Evolutionary conservation across 148 eudicot species (phyloP).

Genomic region (Heliamphora exappendiculata): DNA sequence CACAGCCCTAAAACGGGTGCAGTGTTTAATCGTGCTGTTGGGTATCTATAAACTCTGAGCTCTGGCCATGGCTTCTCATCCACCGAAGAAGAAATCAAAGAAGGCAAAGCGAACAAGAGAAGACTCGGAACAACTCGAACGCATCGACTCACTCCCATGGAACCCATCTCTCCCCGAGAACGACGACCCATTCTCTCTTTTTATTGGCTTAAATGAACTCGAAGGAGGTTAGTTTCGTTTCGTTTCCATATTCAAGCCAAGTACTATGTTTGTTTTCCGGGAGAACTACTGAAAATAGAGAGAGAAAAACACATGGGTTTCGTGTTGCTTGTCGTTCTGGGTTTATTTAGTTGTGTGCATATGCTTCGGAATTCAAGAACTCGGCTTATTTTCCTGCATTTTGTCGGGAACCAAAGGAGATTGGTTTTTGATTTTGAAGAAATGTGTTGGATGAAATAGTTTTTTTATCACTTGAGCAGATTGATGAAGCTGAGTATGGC

Average conservation of each 20-base stretch:
- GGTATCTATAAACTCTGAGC: not conserved
- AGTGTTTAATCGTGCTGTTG: too few relatives aligned
- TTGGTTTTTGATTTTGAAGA: not conserved
- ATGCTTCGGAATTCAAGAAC: not conserved
- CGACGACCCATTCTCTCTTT: conserved; percentile 48
- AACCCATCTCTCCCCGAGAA: conserved; percentile 38
- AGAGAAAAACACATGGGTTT: not conserved
- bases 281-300: not conserved
- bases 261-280: not conserved
- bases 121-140: conserved; percentile 37
- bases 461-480: conserved; percentile 78
- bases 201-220: conserved; percentile 38
- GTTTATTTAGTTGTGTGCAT: not conserved
- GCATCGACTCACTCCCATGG: conserved; percentile 56
- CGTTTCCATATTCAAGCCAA: not conserved
- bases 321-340: not conserved
- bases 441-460: conserved; percentile 32
- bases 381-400: not conserved
- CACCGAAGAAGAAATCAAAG: conserved; percentile 13
- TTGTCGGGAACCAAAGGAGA: not conserved
- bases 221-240: conserved; percentile 52
- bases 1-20: too few relatives aligned
- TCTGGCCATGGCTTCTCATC: conserved; percentile 23
- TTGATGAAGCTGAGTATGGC: conserved; percentile 63
- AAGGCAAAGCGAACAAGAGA: conserved; percentile 18